A percentile compares a stretch with the other conserved stretches of the same genome.
phyloP scores from a whole-genome alignment of 805 yeast genomes.

The Peterozyma toletana region DNA sequence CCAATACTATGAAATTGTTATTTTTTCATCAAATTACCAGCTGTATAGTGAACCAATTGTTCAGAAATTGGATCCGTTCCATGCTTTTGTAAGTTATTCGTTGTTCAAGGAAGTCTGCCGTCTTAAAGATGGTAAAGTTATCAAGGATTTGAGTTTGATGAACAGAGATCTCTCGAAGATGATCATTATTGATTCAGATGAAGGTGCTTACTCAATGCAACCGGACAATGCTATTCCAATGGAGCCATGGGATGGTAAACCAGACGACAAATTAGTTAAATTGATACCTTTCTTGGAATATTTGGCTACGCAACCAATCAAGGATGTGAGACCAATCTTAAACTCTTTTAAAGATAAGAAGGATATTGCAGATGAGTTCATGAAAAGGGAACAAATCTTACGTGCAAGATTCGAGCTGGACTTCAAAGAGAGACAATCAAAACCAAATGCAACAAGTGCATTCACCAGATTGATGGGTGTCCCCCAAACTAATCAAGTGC shows the following conservation, averaged over 20 bases:
- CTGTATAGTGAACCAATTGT: conserved; percentile 81
- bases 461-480: conserved; percentile 61
- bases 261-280: conserved; percentile 72
- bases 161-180: conserved; percentile 87
- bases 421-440: conserved; percentile 28
- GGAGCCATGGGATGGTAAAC: conserved; percentile 79
- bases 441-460: conserved; percentile 41
- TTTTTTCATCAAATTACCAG: conserved; percentile 80
- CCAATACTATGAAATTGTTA: conserved; percentile 91
- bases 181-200: conserved; percentile 71
- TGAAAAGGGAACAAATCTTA: conserved; percentile 65
- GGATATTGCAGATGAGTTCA: conserved; percentile 72
- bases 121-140: conserved; percentile 78
- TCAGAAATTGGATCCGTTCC: conserved; percentile 87
- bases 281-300: conserved; percentile 92
- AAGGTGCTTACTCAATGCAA: conserved; percentile 67
- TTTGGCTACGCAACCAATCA: conserved; percentile 75
- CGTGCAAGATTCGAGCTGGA: conserved; percentile 66
- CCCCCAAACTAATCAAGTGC: conserved; percentile 31
- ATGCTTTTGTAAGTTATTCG: conserved; percentile 80
- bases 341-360: conserved; percentile 61
- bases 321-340: conserved; percentile 87
- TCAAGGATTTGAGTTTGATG: conserved; percentile 84
- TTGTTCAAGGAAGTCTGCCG: conserved; percentile 88
- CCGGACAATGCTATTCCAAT: conserved; percentile 91